These are phyloP conservation scores for Cicer bijugum DNA, from an alignment of 306 rosid species.

Conservation along the genomic window DNA sequence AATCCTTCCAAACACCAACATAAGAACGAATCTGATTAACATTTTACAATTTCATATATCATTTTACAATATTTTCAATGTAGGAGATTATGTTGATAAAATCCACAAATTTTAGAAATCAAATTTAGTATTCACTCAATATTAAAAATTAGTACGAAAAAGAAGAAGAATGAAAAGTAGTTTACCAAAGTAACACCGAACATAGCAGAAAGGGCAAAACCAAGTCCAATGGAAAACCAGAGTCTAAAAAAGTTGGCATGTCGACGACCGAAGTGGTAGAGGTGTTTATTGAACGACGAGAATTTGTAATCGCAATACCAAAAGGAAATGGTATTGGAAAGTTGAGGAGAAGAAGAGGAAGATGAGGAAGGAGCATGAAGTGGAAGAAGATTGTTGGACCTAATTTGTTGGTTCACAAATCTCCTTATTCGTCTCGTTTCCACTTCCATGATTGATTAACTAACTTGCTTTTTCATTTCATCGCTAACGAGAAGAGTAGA, in stretches of 20 bases:
- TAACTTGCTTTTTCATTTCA: not conserved
- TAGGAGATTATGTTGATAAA: no score
- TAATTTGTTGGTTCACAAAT: not conserved
- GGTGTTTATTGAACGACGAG: not conserved
- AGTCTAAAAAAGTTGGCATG: not conserved
- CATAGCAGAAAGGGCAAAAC: not conserved
- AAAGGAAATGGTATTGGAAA: not conserved
- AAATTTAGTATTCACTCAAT: no score
- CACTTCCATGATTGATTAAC: not conserved
- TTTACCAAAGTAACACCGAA: not conserved
- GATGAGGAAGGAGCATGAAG: not conserved
- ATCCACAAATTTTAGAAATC: no score
- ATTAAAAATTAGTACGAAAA: not conserved
- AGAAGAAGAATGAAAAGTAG: not conserved
- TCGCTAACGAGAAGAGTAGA: not conserved
- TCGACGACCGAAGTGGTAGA: not conserved
- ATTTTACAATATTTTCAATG: no score
- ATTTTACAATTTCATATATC: no score
- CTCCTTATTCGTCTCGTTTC: constrained; percentile 15
- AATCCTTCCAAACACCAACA: no score
- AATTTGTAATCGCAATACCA: constrained; percentile 16
- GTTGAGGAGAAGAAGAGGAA: not conserved
- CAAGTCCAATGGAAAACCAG: constrained; percentile 12
- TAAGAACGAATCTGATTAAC: no score
- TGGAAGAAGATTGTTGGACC: constrained; percentile 3